Percentiles rank a stretch among this genome's conserved stretches.
These are phyloP conservation scores for Barnettozyma hawaiiensis DNA, from an alignment of 1,139 yeast species.

Conservation along the genomic window DNA sequence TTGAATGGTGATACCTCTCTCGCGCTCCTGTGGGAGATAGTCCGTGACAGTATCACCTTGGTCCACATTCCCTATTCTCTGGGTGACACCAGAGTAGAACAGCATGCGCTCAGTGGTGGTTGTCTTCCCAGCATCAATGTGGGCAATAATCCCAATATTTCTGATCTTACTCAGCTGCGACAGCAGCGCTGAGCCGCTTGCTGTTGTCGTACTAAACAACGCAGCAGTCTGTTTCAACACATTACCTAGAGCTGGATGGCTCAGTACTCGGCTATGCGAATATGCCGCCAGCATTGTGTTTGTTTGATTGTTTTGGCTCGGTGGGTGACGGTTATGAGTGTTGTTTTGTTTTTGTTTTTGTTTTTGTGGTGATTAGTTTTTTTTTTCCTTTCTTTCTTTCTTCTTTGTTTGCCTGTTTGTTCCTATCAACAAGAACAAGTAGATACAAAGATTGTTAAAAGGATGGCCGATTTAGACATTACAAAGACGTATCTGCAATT, in stretches of 20 bases:
- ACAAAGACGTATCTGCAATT: constrained; percentile 73
- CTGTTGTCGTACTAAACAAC: background rate
- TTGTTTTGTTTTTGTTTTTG: background rate
- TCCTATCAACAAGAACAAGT: background rate
- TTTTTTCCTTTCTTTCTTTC: constrained; percentile 2
- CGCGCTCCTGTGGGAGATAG: constrained; percentile 82
- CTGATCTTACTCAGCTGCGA: constrained; percentile 21
- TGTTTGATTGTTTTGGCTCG: no score
- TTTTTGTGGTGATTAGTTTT: background rate
- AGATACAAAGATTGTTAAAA: no score
- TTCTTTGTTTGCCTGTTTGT: no score
- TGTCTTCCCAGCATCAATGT: constrained; percentile 94
- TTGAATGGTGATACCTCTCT: constrained; percentile 92
- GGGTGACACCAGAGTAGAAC: constrained; percentile 76
- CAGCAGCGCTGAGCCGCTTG: no score
- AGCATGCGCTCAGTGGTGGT: constrained; percentile 95
- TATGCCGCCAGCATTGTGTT: background rate
- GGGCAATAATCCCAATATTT: constrained; percentile 78
- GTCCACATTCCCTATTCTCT: constrained; percentile 86
- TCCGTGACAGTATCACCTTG: constrained; percentile 97
- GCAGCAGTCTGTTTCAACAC: background rate
- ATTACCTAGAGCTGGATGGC: background rate
- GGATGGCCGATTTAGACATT: constrained; percentile 62
- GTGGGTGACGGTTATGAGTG: constrained; percentile 4
- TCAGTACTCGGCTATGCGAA: background rate